Conservation (phyloP, 2,329 filamentous ascomycete species). For the Hymenoscyphus linearis region DNA sequence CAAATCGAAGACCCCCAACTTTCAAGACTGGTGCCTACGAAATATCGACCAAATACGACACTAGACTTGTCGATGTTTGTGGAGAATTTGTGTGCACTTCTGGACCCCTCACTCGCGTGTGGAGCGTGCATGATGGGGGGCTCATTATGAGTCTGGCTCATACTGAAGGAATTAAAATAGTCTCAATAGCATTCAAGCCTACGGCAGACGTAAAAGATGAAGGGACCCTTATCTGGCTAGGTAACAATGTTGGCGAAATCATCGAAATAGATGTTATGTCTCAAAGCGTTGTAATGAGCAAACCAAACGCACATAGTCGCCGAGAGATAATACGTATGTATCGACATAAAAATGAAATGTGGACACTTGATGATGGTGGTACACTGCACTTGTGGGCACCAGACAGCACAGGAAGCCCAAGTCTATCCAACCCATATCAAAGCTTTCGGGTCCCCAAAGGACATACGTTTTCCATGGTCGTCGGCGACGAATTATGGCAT, state of each 20-base stretch:
- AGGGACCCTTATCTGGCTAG: constrained; percentile 79
- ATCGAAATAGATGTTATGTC: constrained; percentile 80
- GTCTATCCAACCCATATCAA: constrained; percentile 64
- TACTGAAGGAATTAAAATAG: constrained; percentile 77
- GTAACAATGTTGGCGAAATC: constrained; percentile 81
- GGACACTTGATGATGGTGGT: constrained; percentile 88
- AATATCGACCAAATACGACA: constrained; percentile 81
- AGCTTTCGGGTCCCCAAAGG: constrained; percentile 74
- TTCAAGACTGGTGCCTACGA: constrained; percentile 68
- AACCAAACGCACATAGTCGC: constrained; percentile 67
- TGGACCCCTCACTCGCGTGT: constrained; percentile 80
- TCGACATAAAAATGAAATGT: constrained; percentile 82
- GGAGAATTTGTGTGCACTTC: constrained; percentile 83
- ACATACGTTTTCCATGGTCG: constrained; percentile 82
- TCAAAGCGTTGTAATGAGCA: constrained; percentile 64
- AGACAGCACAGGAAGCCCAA: constrained; percentile 66
- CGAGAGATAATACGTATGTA: constrained; percentile 80
- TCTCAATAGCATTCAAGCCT: constrained; percentile 81
- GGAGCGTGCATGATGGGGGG: constrained; percentile 79
- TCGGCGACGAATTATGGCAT: constrained; percentile 82
- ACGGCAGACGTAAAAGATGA: constrained; percentile 72
- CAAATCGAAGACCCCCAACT: constrained; percentile 77
- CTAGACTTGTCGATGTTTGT: constrained; percentile 79
- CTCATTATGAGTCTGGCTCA: constrained; percentile 75
- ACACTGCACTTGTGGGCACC: constrained; percentile 83